Conservation (phyloP, 495 filamentous ascomycete species). For the Gamarada debralockiae region DNA sequence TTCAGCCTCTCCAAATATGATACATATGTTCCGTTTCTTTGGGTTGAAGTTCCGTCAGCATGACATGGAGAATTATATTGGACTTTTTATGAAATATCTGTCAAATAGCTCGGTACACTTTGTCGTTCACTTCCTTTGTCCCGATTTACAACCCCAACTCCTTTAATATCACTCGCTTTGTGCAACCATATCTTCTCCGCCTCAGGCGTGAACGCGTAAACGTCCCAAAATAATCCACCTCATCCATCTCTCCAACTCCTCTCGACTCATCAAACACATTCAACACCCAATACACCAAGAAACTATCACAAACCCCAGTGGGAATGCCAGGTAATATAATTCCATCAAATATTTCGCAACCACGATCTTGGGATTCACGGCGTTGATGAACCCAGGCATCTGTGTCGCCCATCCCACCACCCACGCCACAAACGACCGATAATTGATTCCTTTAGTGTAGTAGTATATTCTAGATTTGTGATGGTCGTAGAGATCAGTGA, state of each 20-base stretch:
- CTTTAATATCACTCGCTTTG: neutral
- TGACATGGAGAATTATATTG: too few relatives aligned
- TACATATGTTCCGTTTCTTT: too few relatives aligned
- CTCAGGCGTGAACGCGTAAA: constrained; percentile 28
- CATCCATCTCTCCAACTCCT: constrained; percentile 24
- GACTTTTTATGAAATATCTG: too few relatives aligned
- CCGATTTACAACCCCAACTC: too few relatives aligned
- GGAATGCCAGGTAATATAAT: constrained; percentile 1
- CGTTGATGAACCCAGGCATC: constrained; percentile 21
- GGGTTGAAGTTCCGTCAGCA: too few relatives aligned
- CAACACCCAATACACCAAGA: constrained; percentile 14
- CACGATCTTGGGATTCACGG: constrained; percentile 15
- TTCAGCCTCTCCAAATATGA: too few relatives aligned
- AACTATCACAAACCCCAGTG: neutral
- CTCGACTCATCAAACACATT: constrained; percentile 16
- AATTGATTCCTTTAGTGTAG: constrained; percentile 35
- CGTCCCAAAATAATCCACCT: constrained; percentile 28
- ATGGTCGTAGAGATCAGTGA: constrained; percentile 32
- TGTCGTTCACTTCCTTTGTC: too few relatives aligned
- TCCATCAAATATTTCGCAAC: neutral
- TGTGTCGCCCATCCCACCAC: constrained; percentile 28
- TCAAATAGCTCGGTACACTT: too few relatives aligned
- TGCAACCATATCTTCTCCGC: constrained; percentile 15
- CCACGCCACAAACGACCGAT: constrained; percentile 38
- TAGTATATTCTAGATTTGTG: constrained; percentile 31